A percentile compares a stretch with the other conserved stretches of the same genome.
Conservation (phyloP, 352 stramenopile species). For the Plasmopara viticola region DNA sequence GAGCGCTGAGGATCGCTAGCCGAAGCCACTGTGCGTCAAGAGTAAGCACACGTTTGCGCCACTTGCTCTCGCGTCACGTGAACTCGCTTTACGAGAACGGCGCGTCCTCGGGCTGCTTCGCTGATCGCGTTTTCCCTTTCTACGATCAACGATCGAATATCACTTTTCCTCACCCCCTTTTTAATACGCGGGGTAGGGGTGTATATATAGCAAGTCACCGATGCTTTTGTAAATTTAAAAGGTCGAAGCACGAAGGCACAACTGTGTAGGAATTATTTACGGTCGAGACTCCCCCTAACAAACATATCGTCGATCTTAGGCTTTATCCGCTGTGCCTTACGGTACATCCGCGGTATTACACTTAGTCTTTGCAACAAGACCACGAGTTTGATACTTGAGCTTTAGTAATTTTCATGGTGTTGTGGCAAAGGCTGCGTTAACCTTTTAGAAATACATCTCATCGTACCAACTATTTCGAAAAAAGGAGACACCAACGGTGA, state of each 20-base stretch:
- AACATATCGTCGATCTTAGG: no score
- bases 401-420: no score
- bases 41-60: conserved; percentile 3
- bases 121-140: conserved; percentile 24
- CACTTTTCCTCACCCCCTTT: conserved; percentile 15
- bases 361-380: no score
- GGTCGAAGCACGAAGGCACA: not conserved
- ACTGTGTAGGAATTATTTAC: no score
- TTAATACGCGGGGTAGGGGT: conserved; percentile 11
- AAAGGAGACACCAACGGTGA: no score
- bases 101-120: conserved; percentile 21
- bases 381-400: no score
- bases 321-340: no score
- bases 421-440: no score
- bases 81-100: conserved; percentile 17
- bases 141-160: conserved; percentile 30
- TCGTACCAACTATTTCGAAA: no score
- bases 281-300: no score
- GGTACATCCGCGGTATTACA: no score
- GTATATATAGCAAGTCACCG: conserved; percentile 14
- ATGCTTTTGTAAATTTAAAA: conserved; percentile 2
- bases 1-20: conserved; percentile 7
- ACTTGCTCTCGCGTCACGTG: conserved; percentile 12
- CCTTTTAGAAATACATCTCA: no score
- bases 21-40: conserved; percentile 4